These are phyloP conservation scores for Penicillium maclennaniae DNA, from an alignment of 495 filamentous ascomycete genomes.

Conservation along the genomic window DNA sequence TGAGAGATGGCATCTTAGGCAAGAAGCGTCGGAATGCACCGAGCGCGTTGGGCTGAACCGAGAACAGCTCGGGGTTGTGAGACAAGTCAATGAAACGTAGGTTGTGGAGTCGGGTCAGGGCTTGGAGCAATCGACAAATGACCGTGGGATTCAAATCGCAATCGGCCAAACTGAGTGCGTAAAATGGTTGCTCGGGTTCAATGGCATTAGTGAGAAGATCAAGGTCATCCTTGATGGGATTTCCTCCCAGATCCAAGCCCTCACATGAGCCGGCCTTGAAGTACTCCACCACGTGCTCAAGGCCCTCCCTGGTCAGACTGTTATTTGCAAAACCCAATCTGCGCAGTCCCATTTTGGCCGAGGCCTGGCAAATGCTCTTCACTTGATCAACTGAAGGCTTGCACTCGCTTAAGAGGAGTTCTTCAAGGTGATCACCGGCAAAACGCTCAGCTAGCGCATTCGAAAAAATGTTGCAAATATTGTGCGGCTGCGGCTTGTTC, in stretches of 20 bases:
- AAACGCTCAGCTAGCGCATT: conserved; percentile 74
- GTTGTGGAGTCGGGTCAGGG: conserved; percentile 62
- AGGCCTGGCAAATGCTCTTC: conserved; percentile 68
- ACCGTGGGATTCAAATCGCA: conserved; percentile 73
- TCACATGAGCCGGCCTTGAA: conserved; percentile 72
- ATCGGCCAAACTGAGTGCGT: conserved; percentile 81
- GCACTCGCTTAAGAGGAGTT: conserved; percentile 80
- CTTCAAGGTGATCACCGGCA: conserved; percentile 70
- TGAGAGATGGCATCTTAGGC: conserved; percentile 73
- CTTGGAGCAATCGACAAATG: conserved; percentile 72
- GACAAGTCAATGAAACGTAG: conserved; percentile 89
- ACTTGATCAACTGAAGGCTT: conserved; percentile 66
- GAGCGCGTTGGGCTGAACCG: conserved; percentile 67
- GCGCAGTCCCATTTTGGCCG: conserved; percentile 66
- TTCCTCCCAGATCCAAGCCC: conserved; percentile 92
- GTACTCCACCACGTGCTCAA: conserved; percentile 73
- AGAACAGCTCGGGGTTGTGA: conserved; percentile 81
- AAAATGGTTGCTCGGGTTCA: conserved; percentile 60
- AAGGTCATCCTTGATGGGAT: conserved; percentile 70
- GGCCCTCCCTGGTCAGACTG: conserved; percentile 62
- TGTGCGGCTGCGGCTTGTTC: conserved; percentile 20
- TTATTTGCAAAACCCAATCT: conserved; percentile 83
- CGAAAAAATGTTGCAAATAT: conserved; percentile 59
- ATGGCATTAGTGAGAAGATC: conserved; percentile 61
- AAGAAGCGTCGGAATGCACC: conserved; percentile 75